Base-by-base conservation (phyloP, 768 basidiomycete genomes). In the Kwoniella shandongensis region DNA sequence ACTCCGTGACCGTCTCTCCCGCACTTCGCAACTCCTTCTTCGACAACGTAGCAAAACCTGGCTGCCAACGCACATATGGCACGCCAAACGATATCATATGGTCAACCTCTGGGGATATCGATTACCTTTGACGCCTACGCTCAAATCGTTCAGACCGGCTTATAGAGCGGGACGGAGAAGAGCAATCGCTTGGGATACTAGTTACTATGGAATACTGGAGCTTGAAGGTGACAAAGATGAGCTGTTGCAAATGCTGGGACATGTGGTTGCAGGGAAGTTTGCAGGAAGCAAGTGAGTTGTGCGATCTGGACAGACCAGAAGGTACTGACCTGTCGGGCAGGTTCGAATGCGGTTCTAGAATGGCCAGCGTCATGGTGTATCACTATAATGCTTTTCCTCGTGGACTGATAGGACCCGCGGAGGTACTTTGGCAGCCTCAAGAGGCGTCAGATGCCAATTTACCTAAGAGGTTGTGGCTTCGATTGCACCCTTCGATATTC, bases 41-140 rank as follows among this genome's bases (percentile, higher is more conserved):
- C 83, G 94, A 55, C 92, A 96, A 76, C 78, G 94, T 39, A 82
- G 88, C 62, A 97, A 97, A 75, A 79, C 82, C 12, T 98, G 94
- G 94, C 83, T 99, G 0, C 91, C 94, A 72, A 94, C 92, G 4
- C 96, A 99, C 74, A 77, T 98, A 18, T 98, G 92, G 91, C 94
- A 97, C 67, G 89, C 92, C 1, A 98, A 97, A 77, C 84, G 96
- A 5, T 94, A 94, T 86, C 85, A 87, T 60, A 97, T 98, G 94
- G 82, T 86, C 65, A 86, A 85, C 61, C 81, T 89, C 76, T 98
- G 92, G 92, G 91, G 90, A 0, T 91, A 90, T 73, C 82, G 90
- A 65, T 79, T 99, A 88, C 88, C 93, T 6, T 78, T 87, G 2
- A 84, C 84, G 1, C 92, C 94, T 0, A 92, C 92, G 0, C 89